phyloP scores from a whole-genome alignment of 1,284 basidiomycete species.

The Cutaneotrichosporon cyanovorans region DNA sequence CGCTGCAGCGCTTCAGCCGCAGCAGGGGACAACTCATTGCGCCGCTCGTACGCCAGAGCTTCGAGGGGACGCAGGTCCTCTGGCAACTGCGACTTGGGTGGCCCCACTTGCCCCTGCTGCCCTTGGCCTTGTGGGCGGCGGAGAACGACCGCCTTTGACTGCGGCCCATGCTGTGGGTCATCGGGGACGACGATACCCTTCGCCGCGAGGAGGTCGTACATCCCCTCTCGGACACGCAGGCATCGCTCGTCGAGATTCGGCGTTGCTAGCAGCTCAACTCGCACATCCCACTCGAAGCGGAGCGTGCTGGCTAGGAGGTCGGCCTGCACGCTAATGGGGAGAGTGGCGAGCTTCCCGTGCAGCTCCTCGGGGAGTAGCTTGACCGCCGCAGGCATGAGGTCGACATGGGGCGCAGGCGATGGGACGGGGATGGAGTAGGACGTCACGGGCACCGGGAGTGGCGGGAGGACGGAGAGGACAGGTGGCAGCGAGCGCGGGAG shows the following conservation, averaged over 20 bases:
- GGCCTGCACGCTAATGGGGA: conserved; percentile 30
- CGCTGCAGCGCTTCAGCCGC: conserved; percentile 26
- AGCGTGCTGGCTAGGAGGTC: conserved; percentile 37
- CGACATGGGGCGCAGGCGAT: conserved; percentile 11
- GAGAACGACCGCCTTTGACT: conserved; percentile 1
- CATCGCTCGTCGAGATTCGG: conserved; percentile 28
- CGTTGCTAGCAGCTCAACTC: conserved; percentile 32
- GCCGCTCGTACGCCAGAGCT: conserved; percentile 14
- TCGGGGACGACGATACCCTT: conserved; percentile 20
- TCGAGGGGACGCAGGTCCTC: conserved; percentile 36
- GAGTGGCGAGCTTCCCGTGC: conserved; percentile 24
- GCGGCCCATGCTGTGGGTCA: conserved; percentile 2
- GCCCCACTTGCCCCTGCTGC: not conserved
- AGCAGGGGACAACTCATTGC: conserved; percentile 21
- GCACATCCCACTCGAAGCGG: conserved; percentile 30
- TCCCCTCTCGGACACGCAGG: conserved; percentile 23
- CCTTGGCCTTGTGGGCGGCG: conserved; percentile 1
- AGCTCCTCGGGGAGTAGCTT: conserved; percentile 31
- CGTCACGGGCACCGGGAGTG: conserved; percentile 25
- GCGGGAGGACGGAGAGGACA: conserved; percentile 35
- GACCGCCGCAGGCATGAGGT: conserved; percentile 28
- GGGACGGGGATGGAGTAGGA: conserved; percentile 35
- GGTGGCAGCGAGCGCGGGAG: conserved; percentile 38
- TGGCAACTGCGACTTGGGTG: conserved; percentile 16
- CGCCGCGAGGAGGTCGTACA: conserved; percentile 20